Base-by-base conservation (phyloP, 148 eudicot species). In the Suaeda aralocaspica region DNA sequence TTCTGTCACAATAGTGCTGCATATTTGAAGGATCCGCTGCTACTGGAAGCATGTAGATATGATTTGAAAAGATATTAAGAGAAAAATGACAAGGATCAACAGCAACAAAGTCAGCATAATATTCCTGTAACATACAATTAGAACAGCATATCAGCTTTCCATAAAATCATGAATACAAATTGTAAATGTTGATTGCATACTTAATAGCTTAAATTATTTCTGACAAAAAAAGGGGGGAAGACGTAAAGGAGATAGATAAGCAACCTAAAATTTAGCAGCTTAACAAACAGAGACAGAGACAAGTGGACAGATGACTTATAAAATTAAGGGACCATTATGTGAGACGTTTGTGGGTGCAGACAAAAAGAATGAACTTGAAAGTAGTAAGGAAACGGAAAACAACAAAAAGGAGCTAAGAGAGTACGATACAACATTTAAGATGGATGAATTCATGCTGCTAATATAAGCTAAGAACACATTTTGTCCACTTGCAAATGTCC, bases 41-140 rank as follows among this genome's bases (percentile, higher is more conserved):
- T 36, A 92, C 98, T 46, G 96, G 98, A 76, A 93, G 87, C 98
- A 93, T 90, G 75, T 93, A 93, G 75, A 93, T 82, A 68, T 87
- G 84, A 72, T 88, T 93, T 59, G 96, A 78, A 61, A 86, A 74
- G 59, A 82, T 82, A 72, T 93, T 93, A 58, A 93, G 76, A 46
- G 86, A 80, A 76, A 90, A 93, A 82, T 93, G 98, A 73, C 82
- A 89, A 69, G 95, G 79, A 74, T 93, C 98, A 71, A 69, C 72
- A 74, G 96, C 88, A 76, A 91, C 96, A 81, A 90, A 90, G 74
- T 93, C 98, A 21, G 94, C 98, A 81, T 77, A 93, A 74, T 83
- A 87, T 79, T 93, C 98, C 98, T 93, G 96, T 81, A 81, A 48
- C 49, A 59, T 59, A 65, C 19, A 51, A 29, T 53, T 26, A 22